A percentile compares a stretch with the other conserved stretches of the same genome.
These are phyloP conservation scores for Penicillium mononematosum DNA, from an alignment of 495 filamentous ascomycete species.

Conservation along the genomic window DNA sequence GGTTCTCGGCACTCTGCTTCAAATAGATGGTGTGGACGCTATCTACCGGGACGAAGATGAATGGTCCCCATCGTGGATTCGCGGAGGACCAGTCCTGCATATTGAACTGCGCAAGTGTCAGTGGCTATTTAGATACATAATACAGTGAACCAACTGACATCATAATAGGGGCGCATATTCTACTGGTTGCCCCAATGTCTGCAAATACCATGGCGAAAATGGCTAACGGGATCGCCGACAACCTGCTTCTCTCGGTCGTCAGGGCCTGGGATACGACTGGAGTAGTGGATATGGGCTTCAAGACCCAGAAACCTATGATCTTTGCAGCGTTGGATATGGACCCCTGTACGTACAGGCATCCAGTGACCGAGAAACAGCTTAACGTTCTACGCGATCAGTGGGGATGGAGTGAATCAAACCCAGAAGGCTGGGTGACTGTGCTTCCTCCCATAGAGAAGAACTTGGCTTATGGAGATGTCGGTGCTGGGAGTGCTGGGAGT, in stretches of 20 bases:
- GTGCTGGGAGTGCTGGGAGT: constrained; percentile 66
- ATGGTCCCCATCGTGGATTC: constrained; percentile 70
- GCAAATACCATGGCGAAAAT: constrained; percentile 85
- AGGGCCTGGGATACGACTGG: constrained; percentile 84
- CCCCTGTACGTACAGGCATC: constrained; percentile 87
- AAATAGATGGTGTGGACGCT: constrained; percentile 61
- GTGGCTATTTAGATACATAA: background rate
- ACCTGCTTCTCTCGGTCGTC: constrained; percentile 68
- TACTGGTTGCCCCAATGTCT: constrained; percentile 74
- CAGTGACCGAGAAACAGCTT: constrained; percentile 71
- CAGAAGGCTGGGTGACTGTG: constrained; percentile 72
- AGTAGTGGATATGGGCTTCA: constrained; percentile 46
- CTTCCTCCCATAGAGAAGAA: constrained; percentile 66
- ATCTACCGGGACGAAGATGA: constrained; percentile 79
- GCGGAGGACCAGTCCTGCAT: constrained; percentile 65
- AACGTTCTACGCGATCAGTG: constrained; percentile 69
- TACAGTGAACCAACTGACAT: background rate
- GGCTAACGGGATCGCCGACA: constrained; percentile 62
- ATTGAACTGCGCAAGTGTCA: constrained; percentile 66
- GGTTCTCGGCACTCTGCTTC: constrained; percentile 47
- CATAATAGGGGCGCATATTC: constrained; percentile 65
- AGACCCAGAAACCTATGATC: constrained; percentile 28
- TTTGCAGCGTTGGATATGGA: constrained; percentile 69
- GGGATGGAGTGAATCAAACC: constrained; percentile 46
- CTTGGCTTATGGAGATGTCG: constrained; percentile 80